A percentile compares a stretch with the other conserved stretches of the same genome.
Evolutionary conservation across 2,329 filamentous ascomycete species (phyloP).

Genomic region (Neoascochyta sp.): DNA sequence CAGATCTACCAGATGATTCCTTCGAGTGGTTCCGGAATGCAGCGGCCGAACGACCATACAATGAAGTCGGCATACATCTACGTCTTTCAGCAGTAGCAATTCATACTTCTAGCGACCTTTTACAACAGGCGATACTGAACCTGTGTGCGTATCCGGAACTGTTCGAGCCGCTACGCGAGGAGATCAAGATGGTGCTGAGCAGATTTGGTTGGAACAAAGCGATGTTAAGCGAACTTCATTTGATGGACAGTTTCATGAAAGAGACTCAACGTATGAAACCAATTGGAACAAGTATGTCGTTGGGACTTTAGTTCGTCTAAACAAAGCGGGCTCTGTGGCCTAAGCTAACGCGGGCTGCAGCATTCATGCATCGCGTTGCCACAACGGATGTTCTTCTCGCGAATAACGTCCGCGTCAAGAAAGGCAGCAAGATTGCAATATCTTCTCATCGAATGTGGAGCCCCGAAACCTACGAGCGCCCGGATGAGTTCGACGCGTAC

Average conservation of each 20-base stretch:
- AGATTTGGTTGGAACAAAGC: slow-evolving; percentile 25
- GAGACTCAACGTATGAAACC: slow-evolving; percentile 29
- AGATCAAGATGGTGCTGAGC: slow-evolving; percentile 20
- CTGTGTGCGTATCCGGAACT: slow-evolving; percentile 21
- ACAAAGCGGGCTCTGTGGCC: no score
- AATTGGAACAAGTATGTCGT: slow-evolving; percentile 6
- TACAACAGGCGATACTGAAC: slow-evolving; percentile 19
- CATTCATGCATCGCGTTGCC: slow-evolving; percentile 23
- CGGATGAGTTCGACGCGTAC: slow-evolving; percentile 9
- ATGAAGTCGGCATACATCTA: no score
- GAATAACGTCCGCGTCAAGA: slow-evolving; percentile 24
- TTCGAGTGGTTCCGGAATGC: no score
- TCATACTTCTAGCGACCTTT: slow-evolving; percentile 21
- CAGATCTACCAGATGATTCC: no score
- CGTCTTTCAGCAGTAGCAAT: slow-evolving; percentile 12
- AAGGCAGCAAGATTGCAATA: slow-evolving; percentile 6
- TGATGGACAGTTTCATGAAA: slow-evolving; percentile 36
- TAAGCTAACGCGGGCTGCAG: no score
- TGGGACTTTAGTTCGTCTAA: no score
- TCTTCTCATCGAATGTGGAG: slow-evolving; percentile 4
- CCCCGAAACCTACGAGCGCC: slow-evolving; percentile 4
- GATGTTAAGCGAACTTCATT: slow-evolving; percentile 24
- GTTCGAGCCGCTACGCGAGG: slow-evolving; percentile 21
- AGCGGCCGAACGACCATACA: no score
- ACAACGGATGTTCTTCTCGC: slow-evolving; percentile 19